Conservation (phyloP, 164 flowering plant genomes). For the Akebia trifoliata region DNA sequence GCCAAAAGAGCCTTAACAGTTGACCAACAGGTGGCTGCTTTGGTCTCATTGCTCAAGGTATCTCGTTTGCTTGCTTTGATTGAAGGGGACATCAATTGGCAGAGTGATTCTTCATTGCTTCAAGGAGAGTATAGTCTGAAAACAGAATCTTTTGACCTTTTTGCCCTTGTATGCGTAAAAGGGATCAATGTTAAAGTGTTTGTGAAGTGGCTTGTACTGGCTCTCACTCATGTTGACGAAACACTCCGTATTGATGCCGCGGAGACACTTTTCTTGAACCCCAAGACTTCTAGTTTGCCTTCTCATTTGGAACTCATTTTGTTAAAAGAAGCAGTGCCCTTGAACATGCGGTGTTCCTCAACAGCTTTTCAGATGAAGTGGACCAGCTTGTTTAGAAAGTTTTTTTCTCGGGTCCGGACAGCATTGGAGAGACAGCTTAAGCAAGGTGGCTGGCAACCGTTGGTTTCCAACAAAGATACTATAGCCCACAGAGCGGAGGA, state of each 20-base stretch:
- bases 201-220: constrained; percentile 69
- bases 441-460: constrained; percentile 63
- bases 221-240: constrained; percentile 86
- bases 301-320: constrained; percentile 78
- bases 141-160: constrained; percentile 14
- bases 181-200: constrained; percentile 55
- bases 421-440: constrained; percentile 87
- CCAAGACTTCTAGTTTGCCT: constrained; percentile 85
- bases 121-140: constrained; percentile 17
- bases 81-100: constrained; percentile 86
- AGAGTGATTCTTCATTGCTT: constrained; percentile 12
- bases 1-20: constrained; percentile 32
- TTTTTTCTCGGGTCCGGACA: constrained; percentile 84
- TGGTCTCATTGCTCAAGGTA: constrained; percentile 86
- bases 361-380: constrained; percentile 98
- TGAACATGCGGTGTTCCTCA: constrained; percentile 94
- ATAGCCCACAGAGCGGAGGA: constrained; percentile 41
- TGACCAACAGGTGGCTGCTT: constrained; percentile 76
- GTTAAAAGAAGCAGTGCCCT: constrained; percentile 74
- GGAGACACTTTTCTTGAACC: constrained; percentile 82
- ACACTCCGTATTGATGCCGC: constrained; percentile 95
- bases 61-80: constrained; percentile 79
- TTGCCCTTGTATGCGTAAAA: constrained; percentile 59
- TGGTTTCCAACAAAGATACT: constrained; percentile 22
- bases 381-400: constrained; percentile 87